Evolutionary conservation across 805 yeast species (phyloP).

Genomic region (Zygotorulaspora florentina): DNA sequence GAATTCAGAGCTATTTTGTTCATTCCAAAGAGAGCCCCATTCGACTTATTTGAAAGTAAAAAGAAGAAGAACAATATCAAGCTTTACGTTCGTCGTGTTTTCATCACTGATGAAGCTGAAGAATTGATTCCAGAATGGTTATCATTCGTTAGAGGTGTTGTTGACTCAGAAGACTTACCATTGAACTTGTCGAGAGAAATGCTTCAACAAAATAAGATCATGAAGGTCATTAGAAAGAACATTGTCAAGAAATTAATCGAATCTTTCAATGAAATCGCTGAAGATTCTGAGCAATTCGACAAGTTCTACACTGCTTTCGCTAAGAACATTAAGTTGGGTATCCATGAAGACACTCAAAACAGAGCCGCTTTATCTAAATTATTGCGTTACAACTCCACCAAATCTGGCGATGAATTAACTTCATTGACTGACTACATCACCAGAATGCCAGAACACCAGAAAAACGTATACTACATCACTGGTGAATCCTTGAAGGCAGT

Average conservation of each 20-base stretch:
- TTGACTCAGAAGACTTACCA: conserved; percentile 99
- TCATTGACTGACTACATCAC: conserved; percentile 96
- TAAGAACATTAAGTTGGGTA: conserved; percentile 97
- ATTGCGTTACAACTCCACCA: conserved; percentile 95
- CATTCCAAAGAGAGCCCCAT: conserved; percentile 99
- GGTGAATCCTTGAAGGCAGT: conserved; percentile 98
- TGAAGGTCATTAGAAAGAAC: conserved; percentile 99
- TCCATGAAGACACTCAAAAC: conserved; percentile 98
- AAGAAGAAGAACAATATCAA: conserved; percentile 99
- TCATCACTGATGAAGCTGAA: conserved; percentile 99
- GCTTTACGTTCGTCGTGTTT: conserved; percentile 98
- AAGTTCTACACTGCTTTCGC: conserved; percentile 97
- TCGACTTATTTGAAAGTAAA: conserved; percentile 95
- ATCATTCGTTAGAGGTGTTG: conserved; percentile 96
- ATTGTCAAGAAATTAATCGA: conserved; percentile 97
- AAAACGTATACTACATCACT: conserved; percentile 98
- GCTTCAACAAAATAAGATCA: conserved; percentile 99
- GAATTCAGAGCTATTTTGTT: conserved; percentile 98
- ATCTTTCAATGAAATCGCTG: conserved; percentile 98
- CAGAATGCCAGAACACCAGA: conserved; percentile 99
- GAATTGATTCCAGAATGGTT: conserved; percentile 99
- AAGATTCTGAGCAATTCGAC: conserved; percentile 97
- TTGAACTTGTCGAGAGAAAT: conserved; percentile 99
- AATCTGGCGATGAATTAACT: conserved; percentile 89
- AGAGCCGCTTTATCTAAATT: conserved; percentile 92